phyloP scores from a whole-genome alignment of 805 yeast species.

The Yarrowia deformans region DNA sequence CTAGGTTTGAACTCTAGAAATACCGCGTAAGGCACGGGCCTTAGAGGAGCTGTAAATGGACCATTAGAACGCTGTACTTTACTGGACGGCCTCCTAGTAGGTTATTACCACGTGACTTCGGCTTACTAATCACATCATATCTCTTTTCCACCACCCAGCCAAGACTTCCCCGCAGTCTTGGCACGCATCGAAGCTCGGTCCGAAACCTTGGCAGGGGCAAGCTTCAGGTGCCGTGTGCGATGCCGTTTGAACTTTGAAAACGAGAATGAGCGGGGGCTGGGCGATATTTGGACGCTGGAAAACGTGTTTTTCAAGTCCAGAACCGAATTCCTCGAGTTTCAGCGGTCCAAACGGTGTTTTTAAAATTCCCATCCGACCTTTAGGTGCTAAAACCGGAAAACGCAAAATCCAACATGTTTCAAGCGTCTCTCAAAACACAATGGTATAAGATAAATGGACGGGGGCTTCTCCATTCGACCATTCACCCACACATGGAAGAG shows the following conservation, averaged over 20 bases:
- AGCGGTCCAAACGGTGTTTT: not conserved
- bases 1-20: not conserved
- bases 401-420: no score
- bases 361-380: not conserved
- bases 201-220: not conserved
- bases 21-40: constrained; percentile 14
- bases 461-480: not conserved
- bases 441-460: constrained; percentile 5
- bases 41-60: not conserved
- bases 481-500: not conserved
- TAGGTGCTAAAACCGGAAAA: not conserved
- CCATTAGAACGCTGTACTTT: no score
- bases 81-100: no score
- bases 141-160: not conserved
- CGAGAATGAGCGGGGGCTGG: not conserved
- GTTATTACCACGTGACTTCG: no score
- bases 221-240: constrained; percentile 7
- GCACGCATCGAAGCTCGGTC: constrained; percentile 14
- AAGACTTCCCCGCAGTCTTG: constrained; percentile 1
- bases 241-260: constrained; percentile 10
- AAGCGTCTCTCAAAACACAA: no score
- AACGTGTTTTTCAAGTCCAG: not conserved
- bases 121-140: not conserved
- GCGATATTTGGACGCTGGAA: not conserved
- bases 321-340: not conserved